Evolutionary conservation across 1,139 yeast species (phyloP), one percentile per base, ranked within the genome.

Genomic region (Protomyces gravidus): DNA sequence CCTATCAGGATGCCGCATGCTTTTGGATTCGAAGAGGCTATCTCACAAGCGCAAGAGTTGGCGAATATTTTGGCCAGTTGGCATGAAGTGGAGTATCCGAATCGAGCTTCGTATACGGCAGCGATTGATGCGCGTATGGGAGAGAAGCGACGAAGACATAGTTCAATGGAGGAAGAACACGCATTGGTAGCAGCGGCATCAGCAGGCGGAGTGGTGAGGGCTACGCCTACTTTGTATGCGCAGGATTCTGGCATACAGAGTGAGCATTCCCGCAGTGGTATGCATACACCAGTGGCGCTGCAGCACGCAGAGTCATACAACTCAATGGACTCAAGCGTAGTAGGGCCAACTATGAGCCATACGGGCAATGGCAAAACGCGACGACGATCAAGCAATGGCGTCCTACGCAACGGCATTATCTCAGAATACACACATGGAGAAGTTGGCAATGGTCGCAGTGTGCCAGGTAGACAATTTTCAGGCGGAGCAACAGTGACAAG

Each of bases 21-120:
- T 36, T 59, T 13, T 47, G 55, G 61, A 40, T 27, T 63, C 19
- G 64, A 63, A 4, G 65, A 63, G 19, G 52, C 62, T 9, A 36
- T 63, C 9, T 47, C 45, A 13, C 60, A 63, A 11, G 65, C 65
- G 5, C 49, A 45, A 15, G 63, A 62, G 13, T 61, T 55, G 15
- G 61, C 56, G 21, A 15, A 36, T 28, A 47, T 63, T 23, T 42
- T 63, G 40, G 60, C 50, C 50, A 30, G 47, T 2, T 63, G 65
- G 65, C 45, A 58, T 15, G 61, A 61, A 26, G 50, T 46, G 7
- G 50, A 50, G 4, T 50, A 48, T 3, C 55, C 57, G 17, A 40
- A 56, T 39, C 13, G 13, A 47, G n/a, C n/a, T n/a, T n/a, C n/a
- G n/a, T n/a, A n/a, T n/a, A n/a, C n/a, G n/a, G 36, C 36, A 30